Base-by-base conservation (phyloP, 2,329 filamentous ascomycete genomes). In the Dothistroma pini region DNA sequence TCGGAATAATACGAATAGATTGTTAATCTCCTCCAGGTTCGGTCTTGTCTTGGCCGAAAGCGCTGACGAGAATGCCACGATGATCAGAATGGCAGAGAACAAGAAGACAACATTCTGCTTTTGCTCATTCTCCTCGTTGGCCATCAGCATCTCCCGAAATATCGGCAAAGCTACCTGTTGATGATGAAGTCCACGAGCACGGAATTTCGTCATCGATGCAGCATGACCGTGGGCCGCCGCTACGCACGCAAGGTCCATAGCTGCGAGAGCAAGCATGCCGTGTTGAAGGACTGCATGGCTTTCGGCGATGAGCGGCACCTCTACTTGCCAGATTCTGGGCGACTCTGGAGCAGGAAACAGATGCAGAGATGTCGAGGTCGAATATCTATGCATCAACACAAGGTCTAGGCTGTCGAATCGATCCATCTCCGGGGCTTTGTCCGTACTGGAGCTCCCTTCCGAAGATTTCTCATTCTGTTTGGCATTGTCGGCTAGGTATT, bases 381-480 rank as follows among this genome's bases (percentile, higher is more conserved):
- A 66, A 52, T 66, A 72, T 12, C 67, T 66, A 53, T 72, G 68
- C 69, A 71, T 69, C 21, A 71, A 54, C 19, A 62, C 56, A 32
- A 72, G 58, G 57, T 72, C 69, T 35, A 72, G 60, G 29, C 60
- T 56, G 59, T 72, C 69, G 58, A 68, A 71, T 7, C 55, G 21
- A 35, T 59, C 53, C 12, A 55, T 11, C 58, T 52, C 22, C 54
- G 47, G 35, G 59, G 60, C 47, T 54, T 54, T 22, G 59, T 47
- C 16, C 59, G 32, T 8, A 47, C 31, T 41, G 25, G 51, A 25
- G 44, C 12, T 53, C 25, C 25, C 47, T 16, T 22, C 31, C 7
- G 58, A 32, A 29, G 60, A 22, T n/a, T 47, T n/a, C 22, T 14
- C 34, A 59, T 32, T 48, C 48, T 58, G 56, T 21, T 34, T 32